phyloP scores from a whole-genome alignment of 2,329 filamentous ascomycete genomes.

The Pezicula radicicola region DNA sequence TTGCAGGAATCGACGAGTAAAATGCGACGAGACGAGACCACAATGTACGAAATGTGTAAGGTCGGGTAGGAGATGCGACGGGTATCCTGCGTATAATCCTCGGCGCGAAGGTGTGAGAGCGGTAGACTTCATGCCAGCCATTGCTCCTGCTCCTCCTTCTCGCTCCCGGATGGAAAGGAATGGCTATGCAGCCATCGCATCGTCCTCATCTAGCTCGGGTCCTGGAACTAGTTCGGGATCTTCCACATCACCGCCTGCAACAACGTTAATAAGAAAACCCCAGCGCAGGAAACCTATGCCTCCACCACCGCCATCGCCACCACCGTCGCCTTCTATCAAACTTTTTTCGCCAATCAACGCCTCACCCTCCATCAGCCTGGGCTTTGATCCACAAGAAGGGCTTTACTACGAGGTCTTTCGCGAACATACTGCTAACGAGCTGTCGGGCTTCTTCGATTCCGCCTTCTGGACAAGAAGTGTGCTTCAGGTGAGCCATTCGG shows the following conservation, averaged over 20 bases:
- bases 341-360: not conserved
- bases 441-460: constrained; percentile 66
- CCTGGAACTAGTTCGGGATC: constrained; percentile 4
- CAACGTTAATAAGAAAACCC: not conserved
- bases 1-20: constrained; percentile 56
- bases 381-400: constrained; percentile 48
- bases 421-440: constrained; percentile 56
- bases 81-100: constrained; percentile 45
- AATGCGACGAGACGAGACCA: constrained; percentile 63
- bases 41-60: constrained; percentile 57
- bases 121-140: not conserved
- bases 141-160: not conserved
- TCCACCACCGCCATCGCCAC: constrained; percentile 28
- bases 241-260: constrained; percentile 7
- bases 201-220: constrained; percentile 3
- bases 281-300: not conserved
- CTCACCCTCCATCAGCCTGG: constrained; percentile 32
- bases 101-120: constrained; percentile 5
- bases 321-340: not conserved
- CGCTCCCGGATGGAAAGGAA: not conserved
- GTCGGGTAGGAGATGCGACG: constrained; percentile 55
- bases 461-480: constrained; percentile 64
- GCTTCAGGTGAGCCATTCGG: constrained; percentile 59
- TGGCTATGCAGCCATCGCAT: not conserved
- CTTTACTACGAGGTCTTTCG: constrained; percentile 63